These are phyloP conservation scores for Chloranthus sessilifolius DNA, from an alignment of 164 flowering plant genomes.

Conservation along the genomic window DNA sequence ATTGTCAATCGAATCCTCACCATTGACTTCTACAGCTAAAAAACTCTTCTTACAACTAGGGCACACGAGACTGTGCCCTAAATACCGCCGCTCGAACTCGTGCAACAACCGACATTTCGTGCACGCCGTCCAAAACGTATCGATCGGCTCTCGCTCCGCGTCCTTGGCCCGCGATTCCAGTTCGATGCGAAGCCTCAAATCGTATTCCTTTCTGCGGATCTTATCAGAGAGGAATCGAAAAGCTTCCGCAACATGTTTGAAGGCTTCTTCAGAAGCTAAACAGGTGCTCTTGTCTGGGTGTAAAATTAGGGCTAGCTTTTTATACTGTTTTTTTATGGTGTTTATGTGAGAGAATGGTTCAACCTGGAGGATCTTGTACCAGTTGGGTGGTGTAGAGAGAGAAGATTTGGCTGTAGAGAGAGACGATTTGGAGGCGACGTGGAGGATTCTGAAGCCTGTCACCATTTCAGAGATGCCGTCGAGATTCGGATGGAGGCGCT, in stretches of 20 bases:
- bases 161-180: slow-evolving; percentile 38
- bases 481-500: slow-evolving; percentile 35
- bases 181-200: slow-evolving; percentile 45
- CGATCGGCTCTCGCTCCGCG: slow-evolving; percentile 11
- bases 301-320: slow-evolving; percentile 57
- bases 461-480: slow-evolving; percentile 51
- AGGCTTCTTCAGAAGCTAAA: slow-evolving; percentile 66
- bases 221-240: slow-evolving; percentile 55
- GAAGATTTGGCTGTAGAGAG: no score
- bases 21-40: slow-evolving; percentile 50
- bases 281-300: slow-evolving; percentile 75
- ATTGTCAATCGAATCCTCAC: slow-evolving; percentile 1
- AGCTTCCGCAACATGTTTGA: slow-evolving; percentile 71
- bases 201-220: slow-evolving; percentile 50
- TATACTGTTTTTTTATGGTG: slow-evolving; percentile 58
- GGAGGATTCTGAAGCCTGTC: slow-evolving; percentile 52
- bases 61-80: slow-evolving; percentile 66
- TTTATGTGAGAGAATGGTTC: slow-evolving; percentile 66
- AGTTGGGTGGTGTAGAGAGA: slow-evolving; percentile 26
- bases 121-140: slow-evolving; percentile 72
- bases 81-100: slow-evolving; percentile 66
- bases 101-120: no score
- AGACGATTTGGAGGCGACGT: slow-evolving; percentile 28
- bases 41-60: slow-evolving; percentile 73
- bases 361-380: slow-evolving; percentile 62